Evolutionary conservation across 345 rosid species (phyloP).

Genomic region (Abelmoschus esculentus): DNA sequence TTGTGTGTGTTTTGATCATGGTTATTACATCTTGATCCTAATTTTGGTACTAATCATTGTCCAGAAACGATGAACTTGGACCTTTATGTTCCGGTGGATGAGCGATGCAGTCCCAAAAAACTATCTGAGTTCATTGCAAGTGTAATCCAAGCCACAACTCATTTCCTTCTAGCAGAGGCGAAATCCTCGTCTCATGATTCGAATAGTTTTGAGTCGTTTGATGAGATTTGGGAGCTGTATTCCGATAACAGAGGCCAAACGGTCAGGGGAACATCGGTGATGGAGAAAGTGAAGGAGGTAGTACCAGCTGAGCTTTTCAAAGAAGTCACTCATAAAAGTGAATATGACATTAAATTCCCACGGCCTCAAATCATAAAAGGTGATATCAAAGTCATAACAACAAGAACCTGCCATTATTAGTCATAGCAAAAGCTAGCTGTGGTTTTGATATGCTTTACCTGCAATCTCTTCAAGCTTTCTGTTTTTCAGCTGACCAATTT

Average conservation of each 20-base stretch:
- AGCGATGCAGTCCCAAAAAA: conserved; percentile 41
- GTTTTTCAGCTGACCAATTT: conserved; percentile 27
- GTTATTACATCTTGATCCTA: neutral
- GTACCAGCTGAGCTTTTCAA: conserved; percentile 24
- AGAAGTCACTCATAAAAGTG: conserved; percentile 16
- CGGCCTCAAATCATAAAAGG: conserved; percentile 48
- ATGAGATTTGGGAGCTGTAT: conserved; percentile 38
- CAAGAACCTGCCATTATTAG: neutral
- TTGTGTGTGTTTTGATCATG: neutral
- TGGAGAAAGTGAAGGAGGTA: conserved; percentile 28
- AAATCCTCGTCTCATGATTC: conserved; percentile 25
- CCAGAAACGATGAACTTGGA: conserved; percentile 27
- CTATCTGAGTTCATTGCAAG: conserved; percentile 36
- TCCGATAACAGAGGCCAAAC: conserved; percentile 22
- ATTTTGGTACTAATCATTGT: neutral
- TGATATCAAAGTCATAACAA: conserved; percentile 14
- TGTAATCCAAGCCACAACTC: conserved; percentile 29
- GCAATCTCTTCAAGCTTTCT: neutral
- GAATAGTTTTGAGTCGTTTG: conserved; percentile 37
- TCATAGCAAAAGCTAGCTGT: neutral
- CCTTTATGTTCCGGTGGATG: conserved; percentile 53
- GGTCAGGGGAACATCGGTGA: conserved; percentile 9
- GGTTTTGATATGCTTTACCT: neutral
- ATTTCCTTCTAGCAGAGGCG: conserved; percentile 36
- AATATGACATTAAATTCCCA: conserved; percentile 28